Percentiles rank a stretch among this genome's conserved stretches.
Evolutionary conservation across 495 filamentous ascomycete genomes (phyloP).

Genomic region (Hyaloscypha hepaticicola): DNA sequence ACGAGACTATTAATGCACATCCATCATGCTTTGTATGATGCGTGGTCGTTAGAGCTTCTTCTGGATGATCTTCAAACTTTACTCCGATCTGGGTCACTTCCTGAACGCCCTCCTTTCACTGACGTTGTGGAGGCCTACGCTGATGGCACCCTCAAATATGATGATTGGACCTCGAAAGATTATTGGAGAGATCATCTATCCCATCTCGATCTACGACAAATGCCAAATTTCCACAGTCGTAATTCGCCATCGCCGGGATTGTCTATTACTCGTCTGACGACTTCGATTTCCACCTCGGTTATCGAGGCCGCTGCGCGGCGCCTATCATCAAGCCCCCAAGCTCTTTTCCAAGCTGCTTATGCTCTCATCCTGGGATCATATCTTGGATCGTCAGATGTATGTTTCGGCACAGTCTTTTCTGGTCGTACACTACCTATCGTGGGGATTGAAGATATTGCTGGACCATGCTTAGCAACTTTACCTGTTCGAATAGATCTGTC

Average conservation of each 20-base stretch:
- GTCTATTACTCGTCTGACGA: constrained; percentile 11
- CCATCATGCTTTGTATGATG: constrained; percentile 81
- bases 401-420: constrained; percentile 74
- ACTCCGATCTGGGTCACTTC: constrained; percentile 30
- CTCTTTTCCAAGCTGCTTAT: constrained; percentile 69
- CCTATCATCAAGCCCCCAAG: constrained; percentile 47
- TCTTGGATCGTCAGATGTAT: constrained; percentile 62
- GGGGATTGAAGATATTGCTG: constrained; percentile 67
- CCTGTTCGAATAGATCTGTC: constrained; percentile 60
- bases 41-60: constrained; percentile 77
- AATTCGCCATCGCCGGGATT: constrained; percentile 18
- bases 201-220: constrained; percentile 38
- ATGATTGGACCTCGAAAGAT: constrained; percentile 37
- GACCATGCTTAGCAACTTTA: constrained; percentile 68
- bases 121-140: constrained; percentile 43
- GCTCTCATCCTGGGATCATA: constrained; percentile 62
- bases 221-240: constrained; percentile 46
- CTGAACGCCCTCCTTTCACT: constrained; percentile 50
- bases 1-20: constrained; percentile 49
- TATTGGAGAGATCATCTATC: constrained; percentile 58
- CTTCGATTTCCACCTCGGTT: constrained; percentile 24
- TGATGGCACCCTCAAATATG: constrained; percentile 21
- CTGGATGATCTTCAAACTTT: constrained; percentile 58
- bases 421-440: constrained; percentile 66
- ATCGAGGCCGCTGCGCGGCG: constrained; percentile 33